These are phyloP conservation scores for Francoa sonchifolia DNA, from an alignment of 441 rosid genomes.

Conservation along the genomic window DNA sequence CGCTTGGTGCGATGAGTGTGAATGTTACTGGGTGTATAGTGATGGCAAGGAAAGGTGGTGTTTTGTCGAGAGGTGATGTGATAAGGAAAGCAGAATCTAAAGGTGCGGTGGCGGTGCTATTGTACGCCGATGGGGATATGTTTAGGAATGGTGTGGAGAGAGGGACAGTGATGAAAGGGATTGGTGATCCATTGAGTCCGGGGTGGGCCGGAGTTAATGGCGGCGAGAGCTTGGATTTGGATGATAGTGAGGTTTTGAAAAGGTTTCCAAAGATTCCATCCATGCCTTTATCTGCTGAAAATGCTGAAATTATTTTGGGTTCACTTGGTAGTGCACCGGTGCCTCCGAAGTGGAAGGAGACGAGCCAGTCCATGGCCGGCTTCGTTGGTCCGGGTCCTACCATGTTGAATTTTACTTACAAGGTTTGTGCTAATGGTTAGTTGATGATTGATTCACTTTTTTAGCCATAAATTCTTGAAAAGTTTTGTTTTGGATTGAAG, in stretches of 20 bases:
- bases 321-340: slow-evolving; percentile 46
- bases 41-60: slow-evolving; percentile 49
- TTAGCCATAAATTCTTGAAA: no score
- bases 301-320: slow-evolving; percentile 53
- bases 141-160: slow-evolving; percentile 60
- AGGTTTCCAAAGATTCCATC: slow-evolving; percentile 76
- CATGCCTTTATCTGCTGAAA: slow-evolving; percentile 58
- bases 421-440: slow-evolving; percentile 43
- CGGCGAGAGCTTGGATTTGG: slow-evolving; percentile 54
- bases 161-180: slow-evolving; percentile 86
- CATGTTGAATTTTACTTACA: slow-evolving; percentile 56
- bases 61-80: slow-evolving; percentile 49
- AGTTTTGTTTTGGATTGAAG: no score
- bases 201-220: slow-evolving; percentile 77
- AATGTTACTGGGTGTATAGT: slow-evolving; percentile 55
- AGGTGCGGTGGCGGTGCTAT: slow-evolving; percentile 70
- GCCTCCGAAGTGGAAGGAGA: slow-evolving; percentile 46
- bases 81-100: slow-evolving; percentile 50
- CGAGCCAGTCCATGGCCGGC: slow-evolving; percentile 22
- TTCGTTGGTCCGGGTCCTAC: slow-evolving; percentile 69
- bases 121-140: slow-evolving; percentile 44
- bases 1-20: slow-evolving; percentile 42
- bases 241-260: slow-evolving; percentile 34
- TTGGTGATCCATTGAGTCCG: slow-evolving; percentile 88
- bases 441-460: neutral